A percentile compares a stretch with the other conserved stretches of the same genome.
These are phyloP conservation scores for Cydonia oblonga DNA, from an alignment of 331 rosid genomes.

Conservation along the genomic window DNA sequence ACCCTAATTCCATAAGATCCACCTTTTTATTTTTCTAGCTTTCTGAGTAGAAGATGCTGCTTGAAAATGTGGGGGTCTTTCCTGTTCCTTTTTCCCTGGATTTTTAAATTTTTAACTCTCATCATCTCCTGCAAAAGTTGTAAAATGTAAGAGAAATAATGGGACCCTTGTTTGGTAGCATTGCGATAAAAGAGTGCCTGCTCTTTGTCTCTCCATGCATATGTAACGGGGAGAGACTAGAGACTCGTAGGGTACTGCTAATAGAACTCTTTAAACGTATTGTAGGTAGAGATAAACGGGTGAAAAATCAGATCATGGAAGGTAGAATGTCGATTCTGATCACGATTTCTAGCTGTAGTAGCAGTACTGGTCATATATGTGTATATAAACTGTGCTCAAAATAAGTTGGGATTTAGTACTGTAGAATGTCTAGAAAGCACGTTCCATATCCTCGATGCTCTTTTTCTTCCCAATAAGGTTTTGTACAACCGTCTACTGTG, in stretches of 20 bases:
- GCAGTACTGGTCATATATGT: background rate
- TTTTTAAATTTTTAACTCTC: background rate
- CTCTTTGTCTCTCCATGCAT: constrained; percentile 22
- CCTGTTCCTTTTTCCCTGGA: constrained; percentile 16
- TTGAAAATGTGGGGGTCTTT: constrained; percentile 20
- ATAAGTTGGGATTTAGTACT: background rate
- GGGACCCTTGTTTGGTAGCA: constrained; percentile 20
- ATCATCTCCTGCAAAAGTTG: constrained; percentile 13
- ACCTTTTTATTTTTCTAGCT: background rate
- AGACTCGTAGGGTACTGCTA: background rate
- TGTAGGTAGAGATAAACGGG: constrained; percentile 6
- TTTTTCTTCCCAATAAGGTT: background rate
- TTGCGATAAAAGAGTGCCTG: constrained; percentile 27
- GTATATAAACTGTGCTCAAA: background rate
- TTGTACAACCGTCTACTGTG: background rate
- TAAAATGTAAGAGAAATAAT: background rate
- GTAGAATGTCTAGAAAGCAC: background rate
- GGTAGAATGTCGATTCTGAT: background rate
- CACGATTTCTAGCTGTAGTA: background rate
- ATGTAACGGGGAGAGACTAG: background rate
- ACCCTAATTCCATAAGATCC: constrained; percentile 6
- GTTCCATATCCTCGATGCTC: background rate
- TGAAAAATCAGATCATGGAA: constrained; percentile 19
- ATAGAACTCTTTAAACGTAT: background rate
- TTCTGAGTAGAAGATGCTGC: constrained; percentile 14